phyloP scores from a whole-genome alignment of 331 rosid species.

The Arachis monticola region DNA sequence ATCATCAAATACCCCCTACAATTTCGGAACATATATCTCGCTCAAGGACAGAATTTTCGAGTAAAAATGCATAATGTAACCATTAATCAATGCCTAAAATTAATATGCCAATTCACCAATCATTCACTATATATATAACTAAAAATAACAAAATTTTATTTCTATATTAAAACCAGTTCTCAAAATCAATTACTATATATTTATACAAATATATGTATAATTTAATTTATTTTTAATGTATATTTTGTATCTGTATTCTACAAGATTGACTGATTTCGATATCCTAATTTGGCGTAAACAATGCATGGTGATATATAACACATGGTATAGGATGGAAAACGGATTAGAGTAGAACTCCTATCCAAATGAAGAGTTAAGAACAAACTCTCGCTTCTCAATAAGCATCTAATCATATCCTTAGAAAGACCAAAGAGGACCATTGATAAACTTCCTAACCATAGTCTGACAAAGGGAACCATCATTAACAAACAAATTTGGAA shows the following conservation, averaged over 20 bases:
- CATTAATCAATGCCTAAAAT: background rate
- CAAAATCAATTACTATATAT: too few species aligned
- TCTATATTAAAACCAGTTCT: too few species aligned
- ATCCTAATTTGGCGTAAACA: too few species aligned
- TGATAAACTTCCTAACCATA: too few species aligned
- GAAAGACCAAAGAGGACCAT: background rate
- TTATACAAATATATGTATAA: too few species aligned
- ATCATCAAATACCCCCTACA: background rate
- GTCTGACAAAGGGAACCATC: background rate
- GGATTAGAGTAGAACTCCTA: background rate
- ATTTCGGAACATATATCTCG: background rate
- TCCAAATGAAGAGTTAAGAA: background rate
- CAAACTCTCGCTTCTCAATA: background rate
- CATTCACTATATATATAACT: background rate
- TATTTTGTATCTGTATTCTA: too few species aligned
- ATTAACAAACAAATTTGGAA: background rate
- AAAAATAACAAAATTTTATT: too few species aligned
- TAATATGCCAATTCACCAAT: background rate
- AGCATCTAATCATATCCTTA: background rate
- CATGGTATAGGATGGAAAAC: background rate
- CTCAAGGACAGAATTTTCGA: background rate
- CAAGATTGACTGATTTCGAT: too few species aligned
- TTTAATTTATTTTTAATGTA: too few species aligned
- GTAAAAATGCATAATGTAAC: too few species aligned
- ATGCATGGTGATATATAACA: too few species aligned